phyloP scores from a whole-genome alignment of 192 early-diverging fungal genomes.

The Coemansia sp. region DNA sequence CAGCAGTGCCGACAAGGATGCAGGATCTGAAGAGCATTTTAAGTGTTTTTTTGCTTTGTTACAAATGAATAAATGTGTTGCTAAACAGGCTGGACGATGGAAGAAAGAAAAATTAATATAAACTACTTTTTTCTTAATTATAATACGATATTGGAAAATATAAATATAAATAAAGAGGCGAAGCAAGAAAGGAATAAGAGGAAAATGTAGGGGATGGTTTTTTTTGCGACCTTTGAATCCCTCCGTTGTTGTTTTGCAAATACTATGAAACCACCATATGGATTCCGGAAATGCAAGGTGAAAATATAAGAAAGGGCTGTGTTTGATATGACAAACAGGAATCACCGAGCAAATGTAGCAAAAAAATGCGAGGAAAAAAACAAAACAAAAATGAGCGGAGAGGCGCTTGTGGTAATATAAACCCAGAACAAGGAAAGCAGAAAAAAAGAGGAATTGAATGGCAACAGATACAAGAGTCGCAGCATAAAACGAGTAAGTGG shows the following conservation, averaged over 20 bases:
- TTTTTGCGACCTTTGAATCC: background rate
- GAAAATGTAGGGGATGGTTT: too few relatives aligned
- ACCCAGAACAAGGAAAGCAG: background rate
- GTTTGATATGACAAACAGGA: background rate
- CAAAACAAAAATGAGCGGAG: background rate
- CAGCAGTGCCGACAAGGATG: conserved; percentile 21
- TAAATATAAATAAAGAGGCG: background rate
- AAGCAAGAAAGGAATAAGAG: background rate
- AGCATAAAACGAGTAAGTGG: background rate
- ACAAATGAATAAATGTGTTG: too few relatives aligned
- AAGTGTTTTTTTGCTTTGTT: background rate
- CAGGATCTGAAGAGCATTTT: conserved; percentile 20
- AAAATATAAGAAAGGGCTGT: background rate
- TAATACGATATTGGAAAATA: too few relatives aligned
- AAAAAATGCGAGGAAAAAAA: too few relatives aligned
- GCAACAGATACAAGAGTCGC: background rate
- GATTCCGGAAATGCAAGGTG: background rate
- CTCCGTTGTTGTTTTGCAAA: background rate
- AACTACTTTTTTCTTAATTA: background rate
- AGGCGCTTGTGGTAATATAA: background rate
- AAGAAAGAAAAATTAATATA: background rate
- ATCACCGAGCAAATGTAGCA: background rate
- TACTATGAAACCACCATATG: background rate
- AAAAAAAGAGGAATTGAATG: background rate
- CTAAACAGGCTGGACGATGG: too few relatives aligned